phyloP scores from a whole-genome alignment of 2,329 filamentous ascomycete genomes.

The Nemania sp. region DNA sequence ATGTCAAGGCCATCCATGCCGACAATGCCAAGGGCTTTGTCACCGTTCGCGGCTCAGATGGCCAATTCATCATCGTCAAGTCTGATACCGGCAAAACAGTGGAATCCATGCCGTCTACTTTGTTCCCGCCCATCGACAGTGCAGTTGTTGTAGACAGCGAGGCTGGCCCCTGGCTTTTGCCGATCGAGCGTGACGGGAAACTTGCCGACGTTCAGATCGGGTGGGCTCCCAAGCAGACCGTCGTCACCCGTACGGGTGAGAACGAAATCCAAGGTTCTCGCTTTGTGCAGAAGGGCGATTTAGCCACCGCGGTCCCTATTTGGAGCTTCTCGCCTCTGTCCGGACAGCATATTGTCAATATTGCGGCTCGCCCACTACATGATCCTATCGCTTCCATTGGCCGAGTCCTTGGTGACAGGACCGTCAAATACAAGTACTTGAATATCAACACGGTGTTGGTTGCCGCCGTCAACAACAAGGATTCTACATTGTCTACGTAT shows the following conservation, averaged over 20 bases:
- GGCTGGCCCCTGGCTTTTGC: constrained; percentile 56
- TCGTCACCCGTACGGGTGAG: constrained; percentile 56
- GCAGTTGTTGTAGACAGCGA: constrained; percentile 57
- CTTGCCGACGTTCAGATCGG: constrained; percentile 50
- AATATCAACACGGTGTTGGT: constrained; percentile 84
- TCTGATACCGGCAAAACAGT: constrained; percentile 56
- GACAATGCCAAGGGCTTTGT: constrained; percentile 60
- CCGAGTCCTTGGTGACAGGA: constrained; percentile 85
- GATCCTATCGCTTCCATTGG: constrained; percentile 95
- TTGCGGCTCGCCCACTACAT: constrained; percentile 70
- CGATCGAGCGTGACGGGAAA: constrained; percentile 55
- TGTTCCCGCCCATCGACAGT: constrained; percentile 47
- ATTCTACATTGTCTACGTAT: constrained; percentile 69
- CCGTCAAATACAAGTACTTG: constrained; percentile 96
- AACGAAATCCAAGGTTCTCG: constrained; percentile 59
- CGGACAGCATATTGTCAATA: constrained; percentile 68
- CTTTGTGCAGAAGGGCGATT: constrained; percentile 49
- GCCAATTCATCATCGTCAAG: constrained; percentile 63
- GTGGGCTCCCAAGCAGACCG: constrained; percentile 53
- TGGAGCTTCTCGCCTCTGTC: constrained; percentile 75
- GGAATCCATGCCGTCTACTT: constrained; percentile 47
- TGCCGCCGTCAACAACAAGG: constrained; percentile 64
- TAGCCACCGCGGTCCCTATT: constrained; percentile 50
- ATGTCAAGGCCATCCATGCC: constrained; percentile 68
- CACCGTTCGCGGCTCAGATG: constrained; percentile 61